Evolutionary conservation across 768 basidiomycete species (phyloP).

Genomic region (Termitomyces eurrhizus): DNA sequence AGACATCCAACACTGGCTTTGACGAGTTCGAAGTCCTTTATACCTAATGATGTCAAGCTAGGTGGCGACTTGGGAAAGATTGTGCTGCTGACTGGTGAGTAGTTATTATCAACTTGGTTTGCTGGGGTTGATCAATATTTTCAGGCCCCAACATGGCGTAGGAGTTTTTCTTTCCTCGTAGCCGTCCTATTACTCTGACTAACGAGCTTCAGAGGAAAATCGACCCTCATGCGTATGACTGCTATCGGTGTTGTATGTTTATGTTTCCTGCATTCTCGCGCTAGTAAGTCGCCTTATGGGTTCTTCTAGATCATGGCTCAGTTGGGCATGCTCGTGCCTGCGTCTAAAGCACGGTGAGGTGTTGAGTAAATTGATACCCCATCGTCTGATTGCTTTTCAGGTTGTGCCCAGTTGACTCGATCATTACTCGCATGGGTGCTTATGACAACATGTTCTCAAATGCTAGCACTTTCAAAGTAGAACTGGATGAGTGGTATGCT

Average conservation of each 20-base stretch:
- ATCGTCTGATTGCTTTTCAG: conserved; percentile 31
- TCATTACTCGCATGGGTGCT: conserved; percentile 97
- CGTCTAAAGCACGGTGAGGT: conserved; percentile 66
- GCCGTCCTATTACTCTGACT: conserved; percentile 4
- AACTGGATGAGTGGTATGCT: conserved; percentile 89
- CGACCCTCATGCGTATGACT: conserved; percentile 92
- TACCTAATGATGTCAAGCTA: conserved; percentile 88
- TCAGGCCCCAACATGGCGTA: conserved; percentile 87
- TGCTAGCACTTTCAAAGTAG: conserved; percentile 96
- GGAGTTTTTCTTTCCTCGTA: conserved; percentile 23
- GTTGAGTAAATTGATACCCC: neutral
- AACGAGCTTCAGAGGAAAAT: conserved; percentile 51
- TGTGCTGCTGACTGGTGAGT: conserved; percentile 79
- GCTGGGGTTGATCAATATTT: conserved; percentile 1
- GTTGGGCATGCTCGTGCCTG: conserved; percentile 94
- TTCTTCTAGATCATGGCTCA: conserved; percentile 78
- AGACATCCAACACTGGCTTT: conserved; percentile 85
- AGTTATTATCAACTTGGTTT: conserved; percentile 1
- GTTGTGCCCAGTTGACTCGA: conserved; percentile 84
- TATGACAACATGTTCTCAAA: conserved; percentile 97
- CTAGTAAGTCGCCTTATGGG: neutral
- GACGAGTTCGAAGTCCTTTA: conserved; percentile 66
- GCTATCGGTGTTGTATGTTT: conserved; percentile 78
- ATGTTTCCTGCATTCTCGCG: conserved; percentile 21
- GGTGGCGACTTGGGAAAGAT: conserved; percentile 75